Conservation (phyloP, 2,329 filamentous ascomycete species). For the Lasiodiplodia sp. region DNA sequence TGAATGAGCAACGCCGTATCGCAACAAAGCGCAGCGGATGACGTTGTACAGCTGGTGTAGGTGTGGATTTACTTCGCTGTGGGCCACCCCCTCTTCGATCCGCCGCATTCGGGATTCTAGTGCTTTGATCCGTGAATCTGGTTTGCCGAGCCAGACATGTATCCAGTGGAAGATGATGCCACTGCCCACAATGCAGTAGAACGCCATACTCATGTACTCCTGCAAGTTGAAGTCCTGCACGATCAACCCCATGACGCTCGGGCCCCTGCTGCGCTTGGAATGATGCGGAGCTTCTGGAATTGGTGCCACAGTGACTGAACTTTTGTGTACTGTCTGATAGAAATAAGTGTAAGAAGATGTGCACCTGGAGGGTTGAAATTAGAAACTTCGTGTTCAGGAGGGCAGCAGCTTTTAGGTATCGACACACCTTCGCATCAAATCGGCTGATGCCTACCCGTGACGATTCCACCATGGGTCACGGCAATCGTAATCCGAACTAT, state of each 20-base stretch:
- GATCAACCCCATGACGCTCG: slow-evolving; percentile 12
- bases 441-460: slow-evolving; percentile 4
- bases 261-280: slow-evolving; percentile 4
- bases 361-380: slow-evolving; percentile 9
- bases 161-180: slow-evolving; percentile 28
- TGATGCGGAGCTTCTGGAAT: not conserved
- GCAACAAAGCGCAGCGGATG: slow-evolving; percentile 17
- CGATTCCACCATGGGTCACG: slow-evolving; percentile 12
- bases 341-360: slow-evolving; percentile 4
- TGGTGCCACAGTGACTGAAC: slow-evolving; percentile 9
- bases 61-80: slow-evolving; percentile 26
- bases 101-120: slow-evolving; percentile 20
- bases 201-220: slow-evolving; percentile 28
- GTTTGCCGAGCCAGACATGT: slow-evolving; percentile 29
- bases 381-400: slow-evolving; percentile 1
- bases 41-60: slow-evolving; percentile 17
- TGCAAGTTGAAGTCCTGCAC: slow-evolving; percentile 22
- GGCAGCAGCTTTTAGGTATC: slow-evolving; percentile 10
- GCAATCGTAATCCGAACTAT: slow-evolving; percentile 14
- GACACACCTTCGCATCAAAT: not conserved
- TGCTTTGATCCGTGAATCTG: slow-evolving; percentile 14
- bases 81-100: slow-evolving; percentile 18
- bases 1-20: slow-evolving; percentile 10
- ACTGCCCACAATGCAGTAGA: slow-evolving; percentile 24
- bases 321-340: not conserved